Evolutionary conservation across 2,329 filamentous ascomycete genomes (phyloP).

Genomic region (Gnomoniopsis sp.): DNA sequence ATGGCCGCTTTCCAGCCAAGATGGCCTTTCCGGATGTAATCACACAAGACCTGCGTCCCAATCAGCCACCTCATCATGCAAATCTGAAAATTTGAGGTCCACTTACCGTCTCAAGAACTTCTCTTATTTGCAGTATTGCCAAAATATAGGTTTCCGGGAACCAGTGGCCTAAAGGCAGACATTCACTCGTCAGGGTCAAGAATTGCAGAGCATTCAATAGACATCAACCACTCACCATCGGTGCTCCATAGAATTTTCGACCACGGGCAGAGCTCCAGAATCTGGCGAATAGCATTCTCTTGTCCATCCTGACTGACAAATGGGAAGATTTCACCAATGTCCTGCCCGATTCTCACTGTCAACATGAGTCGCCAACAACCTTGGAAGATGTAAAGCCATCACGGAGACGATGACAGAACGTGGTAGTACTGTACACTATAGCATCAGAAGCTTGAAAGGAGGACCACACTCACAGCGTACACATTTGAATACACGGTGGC

Average conservation of each 20-base stretch:
- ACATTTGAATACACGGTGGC: slow-evolving; percentile 75
- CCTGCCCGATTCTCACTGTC: slow-evolving; percentile 28
- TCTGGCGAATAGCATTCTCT: slow-evolving; percentile 65
- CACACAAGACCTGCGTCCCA: slow-evolving; percentile 53
- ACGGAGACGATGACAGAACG: background rate
- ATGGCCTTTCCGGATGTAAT: slow-evolving; percentile 63
- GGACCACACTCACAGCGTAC: slow-evolving; percentile 47
- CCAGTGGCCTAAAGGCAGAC: slow-evolving; percentile 46
- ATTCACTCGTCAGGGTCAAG: background rate
- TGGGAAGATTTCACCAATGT: slow-evolving; percentile 80
- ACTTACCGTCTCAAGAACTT: slow-evolving; percentile 63
- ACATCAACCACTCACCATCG: slow-evolving; percentile 46
- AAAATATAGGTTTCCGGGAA: slow-evolving; percentile 76
- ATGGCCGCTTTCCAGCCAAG: slow-evolving; percentile 61
- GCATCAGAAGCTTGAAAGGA: background rate
- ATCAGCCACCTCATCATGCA: slow-evolving; percentile 12
- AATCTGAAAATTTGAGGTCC: background rate
- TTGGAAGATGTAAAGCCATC: background rate
- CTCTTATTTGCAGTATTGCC: slow-evolving; percentile 67
- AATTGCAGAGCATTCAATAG: background rate
- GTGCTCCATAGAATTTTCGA: slow-evolving; percentile 78
- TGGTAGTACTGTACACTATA: background rate
- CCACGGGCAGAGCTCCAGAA: slow-evolving; percentile 71
- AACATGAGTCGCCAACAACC: background rate
- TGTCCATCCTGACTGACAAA: slow-evolving; percentile 75